A percentile compares a stretch with the other conserved stretches of the same genome.
Evolutionary conservation across 2,329 filamentous ascomycete genomes (phyloP).

Genomic region (Pseudogymnoascus sp.): DNA sequence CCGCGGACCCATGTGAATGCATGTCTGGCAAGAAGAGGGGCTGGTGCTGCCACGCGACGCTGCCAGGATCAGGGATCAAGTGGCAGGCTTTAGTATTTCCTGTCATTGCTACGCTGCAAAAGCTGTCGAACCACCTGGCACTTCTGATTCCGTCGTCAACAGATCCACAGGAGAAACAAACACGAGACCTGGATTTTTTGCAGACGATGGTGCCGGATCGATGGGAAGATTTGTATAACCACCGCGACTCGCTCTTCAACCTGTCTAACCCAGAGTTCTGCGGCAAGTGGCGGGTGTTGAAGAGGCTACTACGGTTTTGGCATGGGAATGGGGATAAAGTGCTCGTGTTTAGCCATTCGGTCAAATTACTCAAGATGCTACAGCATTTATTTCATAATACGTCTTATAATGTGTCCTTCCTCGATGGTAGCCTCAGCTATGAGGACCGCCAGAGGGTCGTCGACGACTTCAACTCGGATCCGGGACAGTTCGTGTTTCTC

Average conservation of each 20-base stretch:
- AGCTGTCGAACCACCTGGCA: constrained; percentile 87
- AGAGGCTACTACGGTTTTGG: constrained; percentile 83
- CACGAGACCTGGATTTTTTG: constrained; percentile 67
- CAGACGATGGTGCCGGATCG: constrained; percentile 63
- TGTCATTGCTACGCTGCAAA: constrained; percentile 71
- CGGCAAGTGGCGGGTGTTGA: constrained; percentile 91
- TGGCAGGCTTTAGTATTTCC: constrained; percentile 74
- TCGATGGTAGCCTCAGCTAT: constrained; percentile 77
- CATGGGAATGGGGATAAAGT: constrained; percentile 86
- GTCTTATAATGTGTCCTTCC: constrained; percentile 81
- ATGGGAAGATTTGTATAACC: constrained; percentile 66
- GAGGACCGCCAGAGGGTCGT: constrained; percentile 76
- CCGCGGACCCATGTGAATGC: constrained; percentile 62
- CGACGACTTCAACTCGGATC: constrained; percentile 84
- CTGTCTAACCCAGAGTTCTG: constrained; percentile 86
- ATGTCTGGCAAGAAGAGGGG: constrained; percentile 62
- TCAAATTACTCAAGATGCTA: constrained; percentile 74
- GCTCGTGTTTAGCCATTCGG: constrained; percentile 87
- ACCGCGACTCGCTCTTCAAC: constrained; percentile 69
- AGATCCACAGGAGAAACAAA: constrained; percentile 63
- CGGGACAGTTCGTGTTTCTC: constrained; percentile 84
- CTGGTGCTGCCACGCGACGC: constrained; percentile 63
- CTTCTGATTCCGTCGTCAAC: constrained; percentile 63
- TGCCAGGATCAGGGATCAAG: constrained; percentile 37
- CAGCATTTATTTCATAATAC: constrained; percentile 80